Base-by-base conservation (phyloP, 306 rosid genomes). In the Bauhinia variegata region DNA sequence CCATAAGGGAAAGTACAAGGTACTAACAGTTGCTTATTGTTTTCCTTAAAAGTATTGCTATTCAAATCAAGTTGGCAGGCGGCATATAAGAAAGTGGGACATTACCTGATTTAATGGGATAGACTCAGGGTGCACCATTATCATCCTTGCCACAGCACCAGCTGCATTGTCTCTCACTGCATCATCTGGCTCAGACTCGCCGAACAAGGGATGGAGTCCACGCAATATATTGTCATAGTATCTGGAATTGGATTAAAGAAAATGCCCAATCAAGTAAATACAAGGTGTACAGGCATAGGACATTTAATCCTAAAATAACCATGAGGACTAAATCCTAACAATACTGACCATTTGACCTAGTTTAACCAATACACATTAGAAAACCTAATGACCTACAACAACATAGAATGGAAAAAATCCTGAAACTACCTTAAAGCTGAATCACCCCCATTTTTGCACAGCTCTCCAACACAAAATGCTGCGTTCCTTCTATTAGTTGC, bases 71-170 rank as follows among this genome's bases (percentile, higher is more conserved):
- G 54, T 11, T 38, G 50, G 41, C 17, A 39, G 43, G 8, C 62
- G 13, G 19, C 14, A 63, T 57, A 33, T 47, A 30, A 74, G 52
- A 54, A 70, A 67, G 53, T 41, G 18, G 13, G 18, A 60, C 17
- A 67, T 43, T 68, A 86, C 99, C 97, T 95, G 96, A 79, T 85
- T 88, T 74, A 95, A 79, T 57, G 97, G 99, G 58, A 95, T 73
- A 64, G 92, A 74, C 78, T 95, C 97, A 5, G 96, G 96, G 61
- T 95, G 97, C 56, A 88, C 96, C 96, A 95, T 88, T 79, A 95
- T 90, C 99, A 95, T 90, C 78, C 96, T 88, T 60, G 99, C 99
- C 61, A 95, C 92, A 39, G 97, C 97, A 69, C 99, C 99, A 72
- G 99, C 97, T 10, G 97, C 97, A 57, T 90, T 93, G 83, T 93